Percentiles rank a stretch among this genome's conserved stretches.
phyloP scores from a whole-genome alignment of 345 rosid genomes.

The Eucalyptus paniculata region DNA sequence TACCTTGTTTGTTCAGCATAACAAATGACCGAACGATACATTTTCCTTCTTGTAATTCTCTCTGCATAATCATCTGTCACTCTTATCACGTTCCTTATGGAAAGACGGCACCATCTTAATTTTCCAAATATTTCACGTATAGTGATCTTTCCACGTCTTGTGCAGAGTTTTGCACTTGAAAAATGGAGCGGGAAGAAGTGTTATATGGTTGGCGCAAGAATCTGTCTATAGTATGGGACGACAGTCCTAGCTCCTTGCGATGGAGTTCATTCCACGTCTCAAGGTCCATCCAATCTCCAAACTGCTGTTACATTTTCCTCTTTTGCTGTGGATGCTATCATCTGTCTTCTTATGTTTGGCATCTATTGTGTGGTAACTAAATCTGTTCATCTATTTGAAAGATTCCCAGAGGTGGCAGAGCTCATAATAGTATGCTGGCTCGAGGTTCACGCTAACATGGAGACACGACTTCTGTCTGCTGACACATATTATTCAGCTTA shows the following conservation, averaged over 20 bases:
- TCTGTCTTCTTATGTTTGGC: background rate
- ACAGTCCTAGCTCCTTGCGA: background rate
- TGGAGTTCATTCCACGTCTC: conserved; percentile 1
- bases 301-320: background rate
- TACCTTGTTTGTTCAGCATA: background rate
- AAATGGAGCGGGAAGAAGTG: conserved; percentile 20
- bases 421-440: conserved; percentile 36
- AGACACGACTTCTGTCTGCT: conserved; percentile 15
- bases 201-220: conserved; percentile 12
- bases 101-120: background rate
- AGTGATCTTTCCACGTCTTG: background rate
- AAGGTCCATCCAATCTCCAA: background rate
- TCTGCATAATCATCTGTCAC: background rate
- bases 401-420: conserved; percentile 33
- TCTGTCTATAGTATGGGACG: background rate
- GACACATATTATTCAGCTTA: conserved; percentile 25
- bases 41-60: background rate
- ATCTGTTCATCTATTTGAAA: background rate
- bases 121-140: background rate
- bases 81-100: background rate
- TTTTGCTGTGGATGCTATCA: background rate
- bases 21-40: background rate
- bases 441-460: conserved; percentile 28
- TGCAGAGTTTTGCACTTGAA: conserved; percentile 14
- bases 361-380: background rate